Evolutionary conservation across 2,329 filamentous ascomycete species (phyloP), one percentile per base, ranked within the genome.

Genomic region (Emergomyces orientalis): DNA sequence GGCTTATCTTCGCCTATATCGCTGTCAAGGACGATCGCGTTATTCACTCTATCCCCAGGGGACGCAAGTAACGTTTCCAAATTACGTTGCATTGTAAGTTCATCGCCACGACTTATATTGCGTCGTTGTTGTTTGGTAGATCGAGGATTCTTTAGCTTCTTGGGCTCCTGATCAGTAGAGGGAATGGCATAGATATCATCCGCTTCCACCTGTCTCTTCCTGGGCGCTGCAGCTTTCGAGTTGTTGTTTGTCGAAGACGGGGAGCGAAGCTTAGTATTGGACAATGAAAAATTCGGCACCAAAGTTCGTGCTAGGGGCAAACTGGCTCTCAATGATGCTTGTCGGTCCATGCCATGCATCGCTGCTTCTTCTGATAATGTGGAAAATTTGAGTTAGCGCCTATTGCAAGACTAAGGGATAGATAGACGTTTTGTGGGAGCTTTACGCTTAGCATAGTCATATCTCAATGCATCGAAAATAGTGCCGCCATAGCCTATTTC

Each of bases 11-110:
- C 54, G 17, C 32, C 19, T 57, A 39, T 6, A 41, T 57, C 34
- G 54, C 54, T 57, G 13, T 57, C 54, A 41, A 57, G 2, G n/a
- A 39, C n/a, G n/a, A 57, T 57, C n/a, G 32, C 54, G 34, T 57
- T 57, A 13, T 41, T 57, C 34, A 19, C 34, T 27, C 8, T n/a
- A 17, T 39, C 34, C 11, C 54, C 54, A 17, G n/a, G 19, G 22
- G 32, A 32, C 6, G 1, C 34, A 25, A 22, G n/a, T 8, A 22
- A 17, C 5, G 34, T 25, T 25, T 57, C 22, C 19, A 25, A 22
- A 25, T 57, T 37, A 11, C 13, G 11, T 25, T 34, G n/a, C 5
- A 41, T 2, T 22, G 32, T 37, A 22, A 37, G n/a, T 41, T 37
- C 32, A 41, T 41, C 54, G 6, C 19, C 13, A 9, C 54, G 54